Percentiles rank a stretch among this genome's conserved stretches.
Conservation (phyloP, 2,329 filamentous ascomycete species). For the Penicillium sp. region DNA sequence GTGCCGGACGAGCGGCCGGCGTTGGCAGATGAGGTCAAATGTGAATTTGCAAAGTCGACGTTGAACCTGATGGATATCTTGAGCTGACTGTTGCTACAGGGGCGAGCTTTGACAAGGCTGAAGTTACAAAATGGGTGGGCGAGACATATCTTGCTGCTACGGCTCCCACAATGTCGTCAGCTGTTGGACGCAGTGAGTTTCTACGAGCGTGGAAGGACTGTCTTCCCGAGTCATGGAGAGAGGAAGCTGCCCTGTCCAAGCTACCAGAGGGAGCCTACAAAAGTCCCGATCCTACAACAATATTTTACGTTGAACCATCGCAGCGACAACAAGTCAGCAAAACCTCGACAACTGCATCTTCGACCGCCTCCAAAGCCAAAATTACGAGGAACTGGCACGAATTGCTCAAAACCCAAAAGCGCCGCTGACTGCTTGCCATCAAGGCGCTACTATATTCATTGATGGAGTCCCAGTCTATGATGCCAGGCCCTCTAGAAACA, state of each 20-base stretch:
- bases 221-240: slow-evolving; percentile 43
- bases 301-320: slow-evolving; percentile 33
- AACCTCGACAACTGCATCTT: slow-evolving; percentile 22
- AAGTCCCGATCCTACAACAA: slow-evolving; percentile 33
- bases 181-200: slow-evolving; percentile 33
- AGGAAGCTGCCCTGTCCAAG: slow-evolving; percentile 31
- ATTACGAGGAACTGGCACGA: slow-evolving; percentile 44
- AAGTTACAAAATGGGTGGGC: slow-evolving; percentile 37
- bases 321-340: slow-evolving; percentile 30
- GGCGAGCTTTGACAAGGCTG: slow-evolving; percentile 37
- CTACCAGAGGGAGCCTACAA: slow-evolving; percentile 34
- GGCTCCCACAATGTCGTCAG: slow-evolving; percentile 29
- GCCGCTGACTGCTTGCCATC: slow-evolving; percentile 22
- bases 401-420: slow-evolving; percentile 37
- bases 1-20: slow-evolving; percentile 22
- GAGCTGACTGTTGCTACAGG: slow-evolving; percentile 22
- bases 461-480: slow-evolving; percentile 15
- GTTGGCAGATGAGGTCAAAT: slow-evolving; percentile 32
- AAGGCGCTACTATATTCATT: slow-evolving; percentile 4
- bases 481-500: slow-evolving; percentile 17
- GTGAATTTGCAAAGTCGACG: slow-evolving; percentile 25
- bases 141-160: slow-evolving; percentile 39
- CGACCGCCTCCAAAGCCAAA: slow-evolving; percentile 27
- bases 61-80: neutral
- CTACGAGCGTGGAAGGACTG: slow-evolving; percentile 41